Evolutionary conservation across 2,329 filamentous ascomycete species (phyloP).

Genomic region (Fusarium sp.): DNA sequence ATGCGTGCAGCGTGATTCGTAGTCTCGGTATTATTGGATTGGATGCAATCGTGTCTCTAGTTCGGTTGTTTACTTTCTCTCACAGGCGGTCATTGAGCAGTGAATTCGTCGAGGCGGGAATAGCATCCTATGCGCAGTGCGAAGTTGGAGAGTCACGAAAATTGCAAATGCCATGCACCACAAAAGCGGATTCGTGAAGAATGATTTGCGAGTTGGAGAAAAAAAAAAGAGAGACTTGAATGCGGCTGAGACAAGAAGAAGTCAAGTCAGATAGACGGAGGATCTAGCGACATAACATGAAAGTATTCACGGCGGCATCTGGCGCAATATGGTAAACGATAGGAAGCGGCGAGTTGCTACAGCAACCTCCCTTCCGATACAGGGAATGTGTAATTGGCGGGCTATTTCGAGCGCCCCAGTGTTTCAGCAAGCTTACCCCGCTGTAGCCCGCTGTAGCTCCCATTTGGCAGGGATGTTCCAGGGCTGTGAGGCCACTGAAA

Average conservation of each 20-base stretch:
- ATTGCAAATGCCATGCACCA: slow-evolving; percentile 33
- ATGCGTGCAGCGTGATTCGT: slow-evolving; percentile 22
- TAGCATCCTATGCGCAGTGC: slow-evolving; percentile 45
- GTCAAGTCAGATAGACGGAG: slow-evolving; percentile 14
- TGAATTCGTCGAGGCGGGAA: slow-evolving; percentile 38
- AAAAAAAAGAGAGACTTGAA: slow-evolving; percentile 36
- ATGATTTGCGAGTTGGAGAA: slow-evolving; percentile 16
- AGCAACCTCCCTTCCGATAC: slow-evolving; percentile 33
- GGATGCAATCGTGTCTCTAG: slow-evolving; percentile 30
- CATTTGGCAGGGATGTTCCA: slow-evolving; percentile 34
- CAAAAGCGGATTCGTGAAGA: slow-evolving; percentile 24
- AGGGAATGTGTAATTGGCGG: slow-evolving; percentile 31
- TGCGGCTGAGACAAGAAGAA: slow-evolving; percentile 43
- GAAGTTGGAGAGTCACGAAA: slow-evolving; percentile 26
- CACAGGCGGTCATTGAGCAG: slow-evolving; percentile 45
- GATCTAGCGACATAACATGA: slow-evolving; percentile 24
- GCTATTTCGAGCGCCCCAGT: slow-evolving; percentile 37
- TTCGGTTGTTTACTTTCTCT: slow-evolving; percentile 48
- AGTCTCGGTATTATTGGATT: slow-evolving; percentile 32
- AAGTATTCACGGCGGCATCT: slow-evolving; percentile 42
- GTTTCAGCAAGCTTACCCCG: slow-evolving; percentile 46
- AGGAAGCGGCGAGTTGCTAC: slow-evolving; percentile 37
- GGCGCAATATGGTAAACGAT: slow-evolving; percentile 16
- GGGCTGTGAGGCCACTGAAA: slow-evolving; percentile 37
- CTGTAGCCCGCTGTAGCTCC: slow-evolving; percentile 46